Conservation (phyloP, 2,329 filamentous ascomycete species). For the Apiospora koreana region DNA sequence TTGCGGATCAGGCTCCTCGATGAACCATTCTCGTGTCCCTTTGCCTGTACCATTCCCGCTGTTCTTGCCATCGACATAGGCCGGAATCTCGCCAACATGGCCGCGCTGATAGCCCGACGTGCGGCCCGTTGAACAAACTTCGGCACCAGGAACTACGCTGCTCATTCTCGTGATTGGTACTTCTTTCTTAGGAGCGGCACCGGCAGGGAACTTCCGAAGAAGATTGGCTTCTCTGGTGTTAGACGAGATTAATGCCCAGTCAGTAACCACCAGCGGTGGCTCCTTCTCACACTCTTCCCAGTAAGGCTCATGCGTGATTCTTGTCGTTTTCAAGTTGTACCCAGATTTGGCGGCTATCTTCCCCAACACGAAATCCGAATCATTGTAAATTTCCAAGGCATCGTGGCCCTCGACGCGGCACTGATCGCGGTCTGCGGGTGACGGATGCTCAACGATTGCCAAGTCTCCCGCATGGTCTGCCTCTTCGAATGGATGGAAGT, state of each 20-base stretch:
- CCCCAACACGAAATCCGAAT: constrained; percentile 35
- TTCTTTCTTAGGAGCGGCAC: constrained; percentile 31
- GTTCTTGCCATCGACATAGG: constrained; percentile 39
- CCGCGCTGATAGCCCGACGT: constrained; percentile 46
- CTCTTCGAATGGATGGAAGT: constrained; percentile 46
- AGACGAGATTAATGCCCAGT: constrained; percentile 44
- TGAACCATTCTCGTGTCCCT: constrained; percentile 46
- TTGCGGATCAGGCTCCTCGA: constrained; percentile 40
- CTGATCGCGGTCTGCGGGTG: constrained; percentile 38
- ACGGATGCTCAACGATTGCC: constrained; percentile 42
- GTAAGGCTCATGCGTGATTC: constrained; percentile 45
- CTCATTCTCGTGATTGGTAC: constrained; percentile 33
- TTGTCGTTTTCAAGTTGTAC: constrained; percentile 42
- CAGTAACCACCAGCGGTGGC: constrained; percentile 42
- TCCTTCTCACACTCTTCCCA: constrained; percentile 45
- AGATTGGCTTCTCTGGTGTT: constrained; percentile 39
- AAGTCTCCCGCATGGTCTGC: constrained; percentile 29
- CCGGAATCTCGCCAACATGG: constrained; percentile 44
- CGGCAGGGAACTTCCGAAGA: constrained; percentile 41
- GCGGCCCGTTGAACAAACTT: constrained; percentile 42
- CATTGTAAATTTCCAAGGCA: constrained; percentile 27
- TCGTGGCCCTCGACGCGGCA: constrained; percentile 41
- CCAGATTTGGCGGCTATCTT: constrained; percentile 42
- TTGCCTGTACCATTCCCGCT: constrained; percentile 40
- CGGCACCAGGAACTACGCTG: constrained; percentile 35